A percentile compares a stretch with the other conserved stretches of the same genome.
These are phyloP conservation scores for Aspergillus novoparasiticus DNA, from an alignment of 2,329 filamentous ascomycete species.

Conservation along the genomic window DNA sequence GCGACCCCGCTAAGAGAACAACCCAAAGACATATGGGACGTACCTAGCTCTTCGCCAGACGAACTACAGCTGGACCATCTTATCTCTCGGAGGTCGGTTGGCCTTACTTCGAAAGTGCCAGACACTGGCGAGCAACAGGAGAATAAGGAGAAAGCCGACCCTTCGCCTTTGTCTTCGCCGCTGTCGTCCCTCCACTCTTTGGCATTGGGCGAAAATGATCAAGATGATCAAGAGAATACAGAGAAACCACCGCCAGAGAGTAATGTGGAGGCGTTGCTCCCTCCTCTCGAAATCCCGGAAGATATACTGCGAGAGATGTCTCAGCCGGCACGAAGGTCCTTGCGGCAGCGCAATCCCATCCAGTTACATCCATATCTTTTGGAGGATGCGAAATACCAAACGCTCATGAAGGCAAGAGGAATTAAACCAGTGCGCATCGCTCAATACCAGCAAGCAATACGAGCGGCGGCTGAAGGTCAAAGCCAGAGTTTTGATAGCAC, in stretches of 20 bases:
- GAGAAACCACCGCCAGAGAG: conserved; percentile 3
- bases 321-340: conserved; percentile 33
- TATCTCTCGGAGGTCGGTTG: conserved; percentile 18
- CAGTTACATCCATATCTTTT: conserved; percentile 52
- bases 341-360: conserved; percentile 51
- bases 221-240: neutral
- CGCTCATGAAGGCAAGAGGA: conserved; percentile 44
- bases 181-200: conserved; percentile 33
- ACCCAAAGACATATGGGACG: conserved; percentile 28
- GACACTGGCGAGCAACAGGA: conserved; percentile 5
- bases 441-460: conserved; percentile 20
- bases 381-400: conserved; percentile 49
- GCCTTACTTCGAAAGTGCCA: conserved; percentile 12
- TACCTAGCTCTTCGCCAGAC: conserved; percentile 40
- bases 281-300: conserved; percentile 29
- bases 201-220: conserved; percentile 10
- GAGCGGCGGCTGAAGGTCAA: conserved; percentile 33
- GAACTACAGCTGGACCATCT: conserved; percentile 36
- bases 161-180: conserved; percentile 42
- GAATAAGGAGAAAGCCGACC: conserved; percentile 21
- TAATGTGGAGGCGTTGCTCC: conserved; percentile 19
- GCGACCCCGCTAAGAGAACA: conserved; percentile 18
- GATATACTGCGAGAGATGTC: conserved; percentile 30
- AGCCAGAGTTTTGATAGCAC: conserved; percentile 35
- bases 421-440: conserved; percentile 45